phyloP scores from a whole-genome alignment of 2,329 filamentous ascomycete species.

The Diaporthe longicolla region DNA sequence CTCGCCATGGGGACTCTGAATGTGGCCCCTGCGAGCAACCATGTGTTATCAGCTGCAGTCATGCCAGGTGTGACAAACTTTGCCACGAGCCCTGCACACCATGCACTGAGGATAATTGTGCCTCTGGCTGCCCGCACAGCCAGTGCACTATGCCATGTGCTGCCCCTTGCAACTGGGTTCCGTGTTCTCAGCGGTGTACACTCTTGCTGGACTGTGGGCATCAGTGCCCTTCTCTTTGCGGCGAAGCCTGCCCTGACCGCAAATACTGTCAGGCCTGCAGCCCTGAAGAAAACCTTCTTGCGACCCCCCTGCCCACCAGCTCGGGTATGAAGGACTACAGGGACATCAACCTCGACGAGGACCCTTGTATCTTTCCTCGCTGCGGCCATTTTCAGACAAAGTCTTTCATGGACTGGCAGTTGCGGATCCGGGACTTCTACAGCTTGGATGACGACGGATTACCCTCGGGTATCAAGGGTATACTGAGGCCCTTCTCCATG shows the following conservation, averaged over 20 bases:
- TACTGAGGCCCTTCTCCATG: constrained; percentile 64
- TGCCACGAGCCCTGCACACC: constrained; percentile 74
- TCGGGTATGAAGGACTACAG: constrained; percentile 66
- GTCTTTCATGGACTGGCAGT: constrained; percentile 72
- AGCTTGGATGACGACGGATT: constrained; percentile 53
- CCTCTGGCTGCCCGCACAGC: constrained; percentile 61
- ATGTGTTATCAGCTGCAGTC: constrained; percentile 71
- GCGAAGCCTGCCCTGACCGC: constrained; percentile 69
- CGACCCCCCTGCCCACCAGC: constrained; percentile 65
- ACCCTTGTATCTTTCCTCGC: constrained; percentile 72
- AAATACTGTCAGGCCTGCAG: constrained; percentile 72
- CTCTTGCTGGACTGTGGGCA: constrained; percentile 72
- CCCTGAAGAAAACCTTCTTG: constrained; percentile 56
- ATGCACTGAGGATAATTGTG: constrained; percentile 69
- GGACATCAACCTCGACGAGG: constrained; percentile 70
- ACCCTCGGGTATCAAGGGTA: constrained; percentile 52
- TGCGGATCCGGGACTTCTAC: constrained; percentile 68
- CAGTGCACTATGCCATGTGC: constrained; percentile 70
- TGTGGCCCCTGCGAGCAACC: constrained; percentile 63
- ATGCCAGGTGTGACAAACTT: constrained; percentile 67
- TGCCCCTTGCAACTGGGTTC: constrained; percentile 76
- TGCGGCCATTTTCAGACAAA: constrained; percentile 76
- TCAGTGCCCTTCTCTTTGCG: constrained; percentile 74
- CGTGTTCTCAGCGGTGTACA: constrained; percentile 73
- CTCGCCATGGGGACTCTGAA: constrained; percentile 65